Percentiles rank a stretch among this genome's conserved stretches.
Evolutionary conservation across 805 yeast species (phyloP).

Genomic region (Torulaspora maleeae): DNA sequence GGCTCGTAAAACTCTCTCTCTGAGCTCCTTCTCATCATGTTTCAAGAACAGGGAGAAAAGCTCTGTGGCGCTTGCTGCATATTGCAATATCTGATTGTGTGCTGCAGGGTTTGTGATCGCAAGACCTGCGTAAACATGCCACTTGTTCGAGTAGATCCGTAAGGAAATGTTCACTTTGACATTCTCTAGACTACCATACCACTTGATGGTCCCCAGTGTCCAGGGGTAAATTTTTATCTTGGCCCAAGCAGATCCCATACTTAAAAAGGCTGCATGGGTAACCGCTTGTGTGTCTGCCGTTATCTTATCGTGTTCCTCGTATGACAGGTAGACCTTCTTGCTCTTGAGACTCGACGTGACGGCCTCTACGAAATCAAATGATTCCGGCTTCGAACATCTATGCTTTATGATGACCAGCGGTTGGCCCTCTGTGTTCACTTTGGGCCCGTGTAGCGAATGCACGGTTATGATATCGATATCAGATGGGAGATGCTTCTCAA

Average conservation of each 20-base stretch:
- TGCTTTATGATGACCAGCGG: conserved; percentile 85
- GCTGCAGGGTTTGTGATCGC: conserved; percentile 96
- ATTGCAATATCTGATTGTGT: conserved; percentile 84
- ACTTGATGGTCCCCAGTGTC: conserved; percentile 48
- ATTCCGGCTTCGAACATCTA: conserved; percentile 49
- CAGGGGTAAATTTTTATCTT: conserved; percentile 82
- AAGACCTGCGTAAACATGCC: conserved; percentile 98
- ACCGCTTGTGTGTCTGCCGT: conserved; percentile 99
- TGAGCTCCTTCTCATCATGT: conserved; percentile 54
- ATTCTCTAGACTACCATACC: conserved; percentile 93
- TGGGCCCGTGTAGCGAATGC: conserved; percentile 94
- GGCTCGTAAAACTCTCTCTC: conserved; percentile 57
- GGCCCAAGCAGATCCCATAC: conserved; percentile 97
- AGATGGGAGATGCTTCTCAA: conserved; percentile 65
- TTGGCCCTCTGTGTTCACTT: conserved; percentile 82
- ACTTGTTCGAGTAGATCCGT: conserved; percentile 86
- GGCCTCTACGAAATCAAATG: conserved; percentile 55
- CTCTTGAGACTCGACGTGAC: conserved; percentile 72
- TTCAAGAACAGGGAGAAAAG: conserved; percentile 79
- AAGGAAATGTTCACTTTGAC: conserved; percentile 91
- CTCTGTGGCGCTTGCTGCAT: conserved; percentile 78
- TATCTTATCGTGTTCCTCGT: conserved; percentile 86
- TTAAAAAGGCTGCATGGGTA: conserved; percentile 93
- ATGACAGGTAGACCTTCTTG: conserved; percentile 68
- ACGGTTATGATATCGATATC: conserved; percentile 83